phyloP scores from a whole-genome alignment of 768 basidiomycete species.

The Lactarius vividus region DNA sequence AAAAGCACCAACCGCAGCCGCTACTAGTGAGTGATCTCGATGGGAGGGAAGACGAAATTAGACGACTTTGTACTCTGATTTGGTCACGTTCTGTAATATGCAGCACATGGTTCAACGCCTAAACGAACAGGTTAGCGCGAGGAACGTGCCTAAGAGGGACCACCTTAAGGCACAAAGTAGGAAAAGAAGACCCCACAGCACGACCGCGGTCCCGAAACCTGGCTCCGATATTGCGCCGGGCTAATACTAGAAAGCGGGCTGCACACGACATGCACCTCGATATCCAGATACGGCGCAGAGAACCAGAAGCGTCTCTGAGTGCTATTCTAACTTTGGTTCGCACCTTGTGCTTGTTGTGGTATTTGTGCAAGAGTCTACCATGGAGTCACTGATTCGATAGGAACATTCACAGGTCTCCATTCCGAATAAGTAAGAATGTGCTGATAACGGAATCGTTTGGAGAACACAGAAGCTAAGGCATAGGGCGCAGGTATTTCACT shows the following conservation, averaged over 20 bases:
- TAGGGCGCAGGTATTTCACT: not conserved
- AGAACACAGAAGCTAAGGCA: not conserved
- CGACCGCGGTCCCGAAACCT: not conserved
- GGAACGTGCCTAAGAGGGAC: not conserved
- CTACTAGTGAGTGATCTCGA: not conserved
- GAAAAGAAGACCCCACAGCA: constrained; percentile 1
- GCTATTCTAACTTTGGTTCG: not conserved
- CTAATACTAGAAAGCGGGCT: not conserved
- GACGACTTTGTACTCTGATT: not conserved
- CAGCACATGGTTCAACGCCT: constrained; percentile 17
- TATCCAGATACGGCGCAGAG: not conserved
- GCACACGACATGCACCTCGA: not conserved
- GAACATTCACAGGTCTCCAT: not conserved
- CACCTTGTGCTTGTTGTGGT: not conserved
- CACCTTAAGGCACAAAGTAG: not conserved
- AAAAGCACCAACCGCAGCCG: not conserved
- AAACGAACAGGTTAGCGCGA: not conserved
- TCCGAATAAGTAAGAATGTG: not conserved
- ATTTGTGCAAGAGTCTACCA: not conserved
- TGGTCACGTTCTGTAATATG: not conserved
- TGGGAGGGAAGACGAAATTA: not conserved
- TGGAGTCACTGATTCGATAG: not conserved
- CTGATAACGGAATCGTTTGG: constrained; percentile 5
- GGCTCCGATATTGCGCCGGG: not conserved
- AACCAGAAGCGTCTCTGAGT: not conserved